Evolutionary conservation across 2,329 filamentous ascomycete species (phyloP), one percentile per base, ranked within the genome.

Genomic region (Aspergillus persii): DNA sequence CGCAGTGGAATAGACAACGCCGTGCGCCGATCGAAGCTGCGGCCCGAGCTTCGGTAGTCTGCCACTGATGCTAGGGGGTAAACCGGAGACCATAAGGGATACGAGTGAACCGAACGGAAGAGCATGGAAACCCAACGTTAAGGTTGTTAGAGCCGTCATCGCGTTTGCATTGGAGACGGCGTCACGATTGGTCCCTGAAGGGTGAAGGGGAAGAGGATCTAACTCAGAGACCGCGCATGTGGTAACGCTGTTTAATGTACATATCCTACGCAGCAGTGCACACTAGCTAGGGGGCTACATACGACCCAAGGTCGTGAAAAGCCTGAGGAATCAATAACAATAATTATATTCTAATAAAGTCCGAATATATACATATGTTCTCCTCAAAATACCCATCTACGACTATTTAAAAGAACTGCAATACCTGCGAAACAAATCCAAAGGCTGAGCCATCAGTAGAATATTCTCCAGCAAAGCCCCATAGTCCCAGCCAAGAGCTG

Each of bases 401-500:
- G 9, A 50, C 15, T 30, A n/a, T 26, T n/a, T 52, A 51, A 26
- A 64, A 63, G 58, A 61, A 41, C 55, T 61, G 12, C 30, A 29
- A 44, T 65, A 63, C 1, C 52, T 50, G 12, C 63, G 46, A 50
- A 65, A 65, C 9, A 26, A 26, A 8, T 53, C 56, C 2, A 65
- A 27, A 11, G 50, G 47, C 49, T 53, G 56, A 18, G 61, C 61
- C 5, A 58, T 52, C 5, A 53, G 18, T 50, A 79, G 53, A 23
- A 81, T 77, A 54, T 75, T 71, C 53, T 66, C 53, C 56, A 80
- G 55, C 5, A 81, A 67, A 1, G 60, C 68, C 4, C 64, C 47
- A 63, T 79, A 81, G 46, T 78, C 76, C 79, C 79, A 81, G 0
- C 77, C 78, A 8, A 79, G 58, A 3, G 69, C 72, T 3, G 67